Base-by-base conservation (phyloP, 148 eudicot genomes). In the Fallopia convolvulus region DNA sequence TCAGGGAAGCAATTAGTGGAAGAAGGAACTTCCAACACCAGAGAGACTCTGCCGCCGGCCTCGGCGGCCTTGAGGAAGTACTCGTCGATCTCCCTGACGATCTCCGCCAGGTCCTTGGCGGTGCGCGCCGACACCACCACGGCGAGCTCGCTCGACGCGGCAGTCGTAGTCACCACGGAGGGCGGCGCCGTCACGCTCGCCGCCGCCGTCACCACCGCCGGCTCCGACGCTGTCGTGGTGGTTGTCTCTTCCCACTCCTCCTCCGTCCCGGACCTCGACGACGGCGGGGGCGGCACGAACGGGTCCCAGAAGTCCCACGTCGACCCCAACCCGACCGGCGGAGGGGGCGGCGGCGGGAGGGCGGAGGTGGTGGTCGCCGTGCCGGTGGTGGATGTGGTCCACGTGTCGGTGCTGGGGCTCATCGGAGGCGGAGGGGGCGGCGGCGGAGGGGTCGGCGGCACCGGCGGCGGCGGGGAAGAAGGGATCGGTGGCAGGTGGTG, bases 251-350 rank as follows among this genome's bases (percentile, higher is more conserved):
- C 96, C 90, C 91, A 90, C 50, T 86, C 88, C 81, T 91, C 90
- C 86, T 86, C 90, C 2, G 85, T 80, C 48, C 70, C 89, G 3
- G 84, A 63, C 74, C 91, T 77, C 3, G 88, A 81, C 14, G 84
- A 76, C 8, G 89, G 63, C 0, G 82, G 82, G 7, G 77, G 61
- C 20, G 77, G 89, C 74, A 86, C 81, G 71, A 91, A 95, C 4
- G 97, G 97, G 80, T 92, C 97, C 97, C 97, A 93, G 84, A 91
- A 95, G 77, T 91, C 99, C 97, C 99, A 95, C 14, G 83, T 81
- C 8, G 96, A 87, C 17, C 86, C 79, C 12, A 81, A 63, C 30
- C 76, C 66, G 39, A 78, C 78, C 2, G 89, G 87, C 1, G 90
- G 88, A 0, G 94, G 94, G 3, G 97, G 92, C 5, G 95, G 94